These are phyloP conservation scores for Takakia lepidozioides DNA, from an alignment of 225 moss, liverwort and hornwort genomes.

Conservation along the genomic window DNA sequence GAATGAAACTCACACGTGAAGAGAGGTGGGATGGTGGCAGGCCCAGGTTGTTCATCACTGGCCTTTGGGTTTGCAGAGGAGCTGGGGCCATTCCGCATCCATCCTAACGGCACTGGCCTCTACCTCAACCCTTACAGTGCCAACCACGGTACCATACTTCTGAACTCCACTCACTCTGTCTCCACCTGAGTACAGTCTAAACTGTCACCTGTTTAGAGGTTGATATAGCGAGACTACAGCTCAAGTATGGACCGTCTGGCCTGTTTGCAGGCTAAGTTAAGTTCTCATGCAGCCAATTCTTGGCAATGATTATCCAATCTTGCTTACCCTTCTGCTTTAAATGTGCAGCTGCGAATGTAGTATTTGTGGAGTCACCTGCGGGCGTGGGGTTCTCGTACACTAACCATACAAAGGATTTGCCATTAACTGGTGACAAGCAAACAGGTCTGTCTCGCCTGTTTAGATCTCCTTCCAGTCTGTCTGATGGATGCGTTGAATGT, in stretches of 20 bases:
- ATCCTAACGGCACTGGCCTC: constrained; percentile 21
- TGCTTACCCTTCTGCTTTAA: not conserved
- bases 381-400: constrained; percentile 70
- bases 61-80: constrained; percentile 45
- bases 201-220: too few relatives aligned
- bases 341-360: constrained; percentile 43
- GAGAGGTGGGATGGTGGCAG: too few relatives aligned
- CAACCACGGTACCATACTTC: constrained; percentile 27
- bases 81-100: constrained; percentile 43
- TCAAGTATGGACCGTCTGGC: not conserved
- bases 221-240: not conserved
- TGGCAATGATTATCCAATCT: not conserved
- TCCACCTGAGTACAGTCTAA: too few relatives aligned
- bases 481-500: too few relatives aligned
- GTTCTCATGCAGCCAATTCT: too few relatives aligned
- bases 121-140: constrained; percentile 27
- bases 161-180: too few relatives aligned
- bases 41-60: constrained; percentile 55
- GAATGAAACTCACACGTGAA: too few relatives aligned
- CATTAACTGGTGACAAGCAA: constrained; percentile 41
- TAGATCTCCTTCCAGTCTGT: too few relatives aligned
- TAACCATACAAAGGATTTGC: constrained; percentile 49
- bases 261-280: too few relatives aligned
- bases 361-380: constrained; percentile 72
- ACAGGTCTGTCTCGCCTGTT: too few relatives aligned